Percentiles rank a stretch among this genome's conserved stretches.
Evolutionary conservation across 2,329 filamentous ascomycete genomes (phyloP).

Genomic region (Lachnellula occidentalis): DNA sequence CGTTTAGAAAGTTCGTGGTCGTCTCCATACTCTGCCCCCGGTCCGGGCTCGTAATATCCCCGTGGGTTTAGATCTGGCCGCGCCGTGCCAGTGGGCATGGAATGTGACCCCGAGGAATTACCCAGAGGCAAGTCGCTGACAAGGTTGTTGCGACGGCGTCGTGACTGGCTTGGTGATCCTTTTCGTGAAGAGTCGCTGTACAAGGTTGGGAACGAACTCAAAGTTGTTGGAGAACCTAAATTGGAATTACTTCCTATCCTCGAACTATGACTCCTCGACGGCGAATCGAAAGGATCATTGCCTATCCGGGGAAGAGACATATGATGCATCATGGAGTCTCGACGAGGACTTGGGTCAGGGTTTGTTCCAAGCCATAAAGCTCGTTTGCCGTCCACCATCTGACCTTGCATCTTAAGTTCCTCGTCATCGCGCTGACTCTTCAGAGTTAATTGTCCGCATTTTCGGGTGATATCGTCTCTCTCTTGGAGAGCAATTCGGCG

Average conservation of each 20-base stretch:
- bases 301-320: conserved; percentile 6
- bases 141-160: no score
- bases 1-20: neutral
- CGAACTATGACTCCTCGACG: conserved; percentile 4
- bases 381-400: conserved; percentile 18
- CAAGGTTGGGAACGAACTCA: neutral
- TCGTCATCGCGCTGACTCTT: conserved; percentile 3
- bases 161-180: no score
- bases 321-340: neutral
- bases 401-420: conserved; percentile 3
- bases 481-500: conserved; percentile 3
- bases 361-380: conserved; percentile 21
- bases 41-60: neutral
- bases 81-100: no score
- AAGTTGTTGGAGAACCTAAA: neutral
- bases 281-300: conserved; percentile 19
- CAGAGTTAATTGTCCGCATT: neutral
- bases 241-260: neutral
- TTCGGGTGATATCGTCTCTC: conserved; percentile 1
- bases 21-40: neutral
- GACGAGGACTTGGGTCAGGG: conserved; percentile 9
- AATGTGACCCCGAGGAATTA: no score
- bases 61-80: neutral
- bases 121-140: no score
- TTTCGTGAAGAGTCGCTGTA: no score